phyloP scores from a whole-genome alignment of 106 monocot species.

The Apostasia shenzhenica region DNA sequence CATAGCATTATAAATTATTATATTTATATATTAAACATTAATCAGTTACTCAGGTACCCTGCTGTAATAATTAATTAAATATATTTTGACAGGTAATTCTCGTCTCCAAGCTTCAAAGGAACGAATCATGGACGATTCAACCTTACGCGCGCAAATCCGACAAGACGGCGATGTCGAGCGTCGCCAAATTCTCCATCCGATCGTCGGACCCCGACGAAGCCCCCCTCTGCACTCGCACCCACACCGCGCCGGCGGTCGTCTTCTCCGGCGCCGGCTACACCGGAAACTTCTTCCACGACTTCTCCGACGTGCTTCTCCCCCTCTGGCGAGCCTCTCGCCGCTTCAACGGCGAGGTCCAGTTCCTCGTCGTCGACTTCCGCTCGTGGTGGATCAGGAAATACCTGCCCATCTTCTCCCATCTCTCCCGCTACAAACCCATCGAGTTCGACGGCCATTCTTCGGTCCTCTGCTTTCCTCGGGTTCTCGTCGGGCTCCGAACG shows the following conservation, averaged over 20 bases:
- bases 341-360: conserved; percentile 55
- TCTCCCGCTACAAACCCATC: conserved; percentile 33
- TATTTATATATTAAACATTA: no score
- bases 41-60: no score
- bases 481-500: conserved; percentile 27
- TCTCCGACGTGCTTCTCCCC: conserved; percentile 40
- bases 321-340: conserved; percentile 33
- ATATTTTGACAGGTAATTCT: neutral
- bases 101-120: conserved; percentile 3
- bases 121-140: conserved; percentile 41
- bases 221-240: conserved; percentile 18
- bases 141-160: conserved; percentile 74
- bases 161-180: conserved; percentile 9
- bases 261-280: conserved; percentile 38
- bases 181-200: conserved; percentile 17
- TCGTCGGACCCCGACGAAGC: neutral
- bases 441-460: conserved; percentile 25
- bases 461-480: conserved; percentile 35
- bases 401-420: conserved; percentile 7
- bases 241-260: conserved; percentile 39
- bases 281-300: conserved; percentile 61
- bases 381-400: conserved; percentile 46
- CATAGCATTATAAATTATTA: no score
- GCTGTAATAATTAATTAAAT: no score
- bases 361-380: conserved; percentile 29